Base-by-base conservation (phyloP, 164 flowering plant species). In the Tetracentron sinense region DNA sequence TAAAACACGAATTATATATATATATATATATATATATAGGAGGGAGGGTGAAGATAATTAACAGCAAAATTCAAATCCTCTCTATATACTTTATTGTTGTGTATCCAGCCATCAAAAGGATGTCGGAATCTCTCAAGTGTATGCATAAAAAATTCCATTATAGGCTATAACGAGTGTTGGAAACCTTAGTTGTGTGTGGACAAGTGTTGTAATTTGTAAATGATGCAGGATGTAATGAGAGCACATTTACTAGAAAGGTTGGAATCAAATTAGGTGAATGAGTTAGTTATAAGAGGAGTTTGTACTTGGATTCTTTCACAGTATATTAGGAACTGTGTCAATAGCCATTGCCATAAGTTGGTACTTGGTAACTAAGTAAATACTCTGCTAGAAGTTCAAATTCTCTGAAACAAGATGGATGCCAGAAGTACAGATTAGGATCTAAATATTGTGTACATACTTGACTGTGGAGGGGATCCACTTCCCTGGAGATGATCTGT, bases 401-500 rank as follows among this genome's bases (percentile, higher is more conserved):
- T 19, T 11, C 23, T 42, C 17, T 55, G 22, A 17, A 25, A 25
- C 17, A 51, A n/a, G 16, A 16, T 49, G 20, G 19, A 26, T 11
- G 3, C 12, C 31, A 35, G 10, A 42, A 66, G 57, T 38, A 50
- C 30, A 15, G 6, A 58, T 38, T 21, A 31, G 54, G 3, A 61
- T 10, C 54, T 20, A 47, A 0, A 50, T 50, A 38, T 31, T 7
- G 58, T 25, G 44, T 15, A 65, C 78, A 56, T 77, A 89, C 96
- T 68, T 80, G 84, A 72, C 88, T 82, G 15, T 76, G 72, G 23
- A 92, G 86, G 23, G 93, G 93, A 80, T 88, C 85, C 4, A 68
- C 65, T 76, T 90, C 98, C 75, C 96, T 81, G 1, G 98, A 88
- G 58, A 84, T 74, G 33, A 92, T 75, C 59, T 83, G 86, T 58